These are phyloP conservation scores for Lachnellula suecica DNA, from an alignment of 2,329 filamentous ascomycete genomes.

Conservation along the genomic window DNA sequence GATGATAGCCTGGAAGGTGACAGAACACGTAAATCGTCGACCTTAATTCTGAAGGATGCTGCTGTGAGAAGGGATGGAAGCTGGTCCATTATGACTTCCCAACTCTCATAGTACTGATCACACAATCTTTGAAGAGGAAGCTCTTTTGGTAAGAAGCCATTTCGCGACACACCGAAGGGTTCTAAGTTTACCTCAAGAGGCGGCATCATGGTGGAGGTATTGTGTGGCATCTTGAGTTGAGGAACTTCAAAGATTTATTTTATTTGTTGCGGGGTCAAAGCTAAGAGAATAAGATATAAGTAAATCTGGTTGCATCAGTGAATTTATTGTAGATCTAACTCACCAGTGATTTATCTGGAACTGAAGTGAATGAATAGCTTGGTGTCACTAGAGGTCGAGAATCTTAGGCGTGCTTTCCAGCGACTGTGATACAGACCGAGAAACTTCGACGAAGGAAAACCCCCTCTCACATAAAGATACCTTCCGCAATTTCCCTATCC, in stretches of 20 bases:
- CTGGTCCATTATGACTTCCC: conserved; percentile 71
- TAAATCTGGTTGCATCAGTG: no score
- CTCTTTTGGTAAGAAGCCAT: conserved; percentile 76
- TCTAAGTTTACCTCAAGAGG: conserved; percentile 24
- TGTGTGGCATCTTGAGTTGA: background rate
- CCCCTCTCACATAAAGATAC: no score
- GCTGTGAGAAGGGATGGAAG: conserved; percentile 67
- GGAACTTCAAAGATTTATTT: no score
- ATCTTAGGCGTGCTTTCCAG: no score
- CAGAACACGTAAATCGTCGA: conserved; percentile 68
- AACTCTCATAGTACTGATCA: conserved; percentile 73
- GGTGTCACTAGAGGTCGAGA: no score
- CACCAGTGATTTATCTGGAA: no score
- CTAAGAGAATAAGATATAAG: no score
- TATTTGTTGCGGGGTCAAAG: no score
- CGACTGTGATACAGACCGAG: no score
- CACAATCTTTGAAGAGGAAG: conserved; percentile 65
- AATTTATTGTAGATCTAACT: no score
- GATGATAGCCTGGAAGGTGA: conserved; percentile 61
- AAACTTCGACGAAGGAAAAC: no score
- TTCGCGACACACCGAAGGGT: conserved; percentile 24
- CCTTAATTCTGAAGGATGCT: conserved; percentile 59
- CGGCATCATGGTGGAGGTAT: conserved; percentile 23
- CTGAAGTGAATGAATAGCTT: no score
- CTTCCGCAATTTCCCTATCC: background rate